Base-by-base conservation (phyloP, 345 rosid species). In the Salix viminalis region DNA sequence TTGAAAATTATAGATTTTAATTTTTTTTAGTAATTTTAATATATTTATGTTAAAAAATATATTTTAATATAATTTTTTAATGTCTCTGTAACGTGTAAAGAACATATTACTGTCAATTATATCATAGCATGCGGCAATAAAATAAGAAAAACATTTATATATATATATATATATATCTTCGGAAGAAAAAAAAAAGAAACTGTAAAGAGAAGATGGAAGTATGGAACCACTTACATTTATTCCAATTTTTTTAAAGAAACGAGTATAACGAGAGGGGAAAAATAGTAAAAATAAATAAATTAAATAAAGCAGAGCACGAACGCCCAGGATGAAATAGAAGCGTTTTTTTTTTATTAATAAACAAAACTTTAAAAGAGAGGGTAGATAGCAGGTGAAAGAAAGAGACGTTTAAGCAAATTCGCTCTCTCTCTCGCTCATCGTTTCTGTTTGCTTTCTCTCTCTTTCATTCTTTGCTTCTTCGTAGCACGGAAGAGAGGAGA, bases 391-490 rank as follows among this genome's bases (percentile, higher is more conserved):
- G 46, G 46, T 42, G 46, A 42, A 11, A 42, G 46, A 42, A 11
- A 42, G 14, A 42, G 46, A 42, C 46, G 46, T 42, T 42, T 42
- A 11, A 42, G 46, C 46, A 42, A 69, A 79, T 76, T 54, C 21
- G 70, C 37, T 77, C 48, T 76, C 82, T 75, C 56, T 30, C 41
- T 65, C 52, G 19, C 28, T 7, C 28, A 1, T 32, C 5, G 11
- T 26, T 32, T 21, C 15, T 62, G 36, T 72, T 56, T 52, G 74
- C 81, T 73, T 65, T 83, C 78, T 81, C 81, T 83, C 79, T 84
- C 79, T 71, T 76, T 77, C 72, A 69, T 85, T 79, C 85, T 76
- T 82, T 81, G 82, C 87, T 81, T 80, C 80, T 73, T 23, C 83
- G 72, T 37, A 9, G 77, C 75, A 64, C 18, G 67, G 65, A 36